Conservation (phyloP, 2,329 filamentous ascomycete species). For the Neofusicoccum laricinum region DNA sequence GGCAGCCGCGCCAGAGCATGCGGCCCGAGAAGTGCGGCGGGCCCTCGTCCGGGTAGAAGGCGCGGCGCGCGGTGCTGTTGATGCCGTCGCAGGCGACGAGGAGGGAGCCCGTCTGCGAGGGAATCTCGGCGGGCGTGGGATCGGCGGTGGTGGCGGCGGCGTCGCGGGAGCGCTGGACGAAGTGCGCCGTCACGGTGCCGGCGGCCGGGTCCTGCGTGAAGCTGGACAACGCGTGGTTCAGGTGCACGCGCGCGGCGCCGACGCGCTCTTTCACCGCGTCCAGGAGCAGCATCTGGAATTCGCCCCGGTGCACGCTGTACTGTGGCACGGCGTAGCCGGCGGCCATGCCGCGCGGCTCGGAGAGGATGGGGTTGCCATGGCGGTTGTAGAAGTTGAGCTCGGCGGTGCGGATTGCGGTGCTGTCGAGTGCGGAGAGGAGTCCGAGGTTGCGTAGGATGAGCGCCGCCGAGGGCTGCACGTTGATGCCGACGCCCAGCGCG, state of each 20-base stretch:
- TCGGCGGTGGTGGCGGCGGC: too few relatives aligned
- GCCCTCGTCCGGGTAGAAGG: conserved; percentile 45
- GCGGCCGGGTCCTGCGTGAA: conserved; percentile 35
- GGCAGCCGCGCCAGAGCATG: conserved; percentile 47
- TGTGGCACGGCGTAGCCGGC: conserved; percentile 46
- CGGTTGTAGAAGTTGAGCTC: conserved; percentile 47
- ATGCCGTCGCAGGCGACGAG: conserved; percentile 46
- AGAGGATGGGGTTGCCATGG: conserved; percentile 43
- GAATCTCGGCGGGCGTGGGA: conserved; percentile 25
- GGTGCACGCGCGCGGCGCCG: conserved; percentile 37
- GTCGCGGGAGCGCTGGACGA: conserved; percentile 29
- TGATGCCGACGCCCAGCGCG: conserved; percentile 47
- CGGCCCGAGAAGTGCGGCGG: conserved; percentile 45
- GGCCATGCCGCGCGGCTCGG: conserved; percentile 39
- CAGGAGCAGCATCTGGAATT: conserved; percentile 46
- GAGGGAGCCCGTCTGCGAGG: conserved; percentile 32
- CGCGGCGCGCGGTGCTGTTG: conserved; percentile 41
- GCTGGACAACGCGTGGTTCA: conserved; percentile 37
- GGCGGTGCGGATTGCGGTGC: conserved; percentile 40
- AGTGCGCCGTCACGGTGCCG: conserved; percentile 37
- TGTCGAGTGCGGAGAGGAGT: conserved; percentile 39
- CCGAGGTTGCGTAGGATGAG: conserved; percentile 45
- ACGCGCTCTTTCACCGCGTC: conserved; percentile 42
- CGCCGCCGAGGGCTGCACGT: conserved; percentile 46
- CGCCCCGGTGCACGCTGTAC: conserved; percentile 46